Evolutionary conservation across 2,329 filamentous ascomycete species (phyloP).

Genomic region (Hypomyces perniciosus): DNA sequence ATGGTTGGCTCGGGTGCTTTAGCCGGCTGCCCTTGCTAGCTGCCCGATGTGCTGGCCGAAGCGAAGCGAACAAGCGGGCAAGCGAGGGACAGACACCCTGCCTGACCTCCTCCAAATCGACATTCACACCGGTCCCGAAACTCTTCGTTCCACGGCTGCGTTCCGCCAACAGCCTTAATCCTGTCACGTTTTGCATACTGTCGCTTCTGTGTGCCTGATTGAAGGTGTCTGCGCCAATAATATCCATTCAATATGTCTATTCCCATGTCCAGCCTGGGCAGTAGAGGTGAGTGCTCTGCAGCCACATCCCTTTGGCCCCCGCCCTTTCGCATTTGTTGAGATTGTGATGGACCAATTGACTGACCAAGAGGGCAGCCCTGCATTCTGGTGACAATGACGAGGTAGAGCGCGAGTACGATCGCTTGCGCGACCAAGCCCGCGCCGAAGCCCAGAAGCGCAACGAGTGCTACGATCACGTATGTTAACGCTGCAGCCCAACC

Average conservation of each 20-base stretch:
- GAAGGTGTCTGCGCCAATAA: conserved; percentile 7
- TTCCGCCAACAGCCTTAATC: too few species aligned
- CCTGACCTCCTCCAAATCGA: too few species aligned
- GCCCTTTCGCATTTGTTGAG: background rate
- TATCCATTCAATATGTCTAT: conserved; percentile 25
- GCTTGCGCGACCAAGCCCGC: conserved; percentile 75
- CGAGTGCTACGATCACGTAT: conserved; percentile 67
- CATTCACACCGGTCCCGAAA: too few species aligned
- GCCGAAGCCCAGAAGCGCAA: conserved; percentile 73
- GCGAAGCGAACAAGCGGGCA: too few species aligned
- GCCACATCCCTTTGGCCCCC: background rate
- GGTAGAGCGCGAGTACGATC: conserved; percentile 84
- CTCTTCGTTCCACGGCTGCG: too few species aligned
- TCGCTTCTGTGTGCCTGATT: too few species aligned
- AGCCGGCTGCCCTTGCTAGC: background rate
- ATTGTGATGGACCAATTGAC: conserved; percentile 2
- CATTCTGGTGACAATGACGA: conserved; percentile 62
- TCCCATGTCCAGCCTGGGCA: conserved; percentile 35
- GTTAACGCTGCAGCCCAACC: conserved; percentile 16
- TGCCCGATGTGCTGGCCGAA: too few species aligned
- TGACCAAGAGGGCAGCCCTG: conserved; percentile 52
- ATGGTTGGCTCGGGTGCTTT: conserved; percentile 10
- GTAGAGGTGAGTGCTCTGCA: conserved; percentile 30
- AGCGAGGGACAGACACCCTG: too few species aligned
- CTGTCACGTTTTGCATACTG: too few species aligned